Percentiles rank a stretch among this genome's conserved stretches.
Evolutionary conservation across 2,329 filamentous ascomycete species (phyloP).

Genomic region (Alternaria brassicicola): DNA sequence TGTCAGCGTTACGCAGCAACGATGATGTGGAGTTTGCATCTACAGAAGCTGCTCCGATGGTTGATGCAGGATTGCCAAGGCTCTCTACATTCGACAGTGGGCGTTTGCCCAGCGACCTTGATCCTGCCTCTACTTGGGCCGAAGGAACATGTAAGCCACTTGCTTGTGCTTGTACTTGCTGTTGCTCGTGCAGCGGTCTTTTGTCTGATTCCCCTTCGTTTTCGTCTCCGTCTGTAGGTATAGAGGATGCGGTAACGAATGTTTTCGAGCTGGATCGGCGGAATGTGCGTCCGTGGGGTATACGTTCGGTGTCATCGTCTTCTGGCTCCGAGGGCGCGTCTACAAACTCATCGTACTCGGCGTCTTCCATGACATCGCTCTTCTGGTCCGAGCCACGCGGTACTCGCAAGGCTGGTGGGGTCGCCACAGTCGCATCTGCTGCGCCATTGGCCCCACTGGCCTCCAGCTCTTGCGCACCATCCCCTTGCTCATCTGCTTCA

Average conservation of each 20-base stretch:
- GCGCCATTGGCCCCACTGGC: slow-evolving; percentile 21
- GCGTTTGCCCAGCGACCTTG: slow-evolving; percentile 34
- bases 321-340: slow-evolving; percentile 45
- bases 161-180: slow-evolving; percentile 32
- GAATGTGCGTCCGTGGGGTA: slow-evolving; percentile 13
- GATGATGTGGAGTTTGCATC: slow-evolving; percentile 47
- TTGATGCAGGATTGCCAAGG: slow-evolving; percentile 32
- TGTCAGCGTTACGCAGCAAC: slow-evolving; percentile 46
- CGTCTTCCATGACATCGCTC: slow-evolving; percentile 20
- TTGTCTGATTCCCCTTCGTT: slow-evolving; percentile 8
- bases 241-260: slow-evolving; percentile 42
- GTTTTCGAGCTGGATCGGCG: slow-evolving; percentile 41
- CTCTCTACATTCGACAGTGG: slow-evolving; percentile 40
- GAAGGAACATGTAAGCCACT: slow-evolving; percentile 41
- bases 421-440: slow-evolving; percentile 24
- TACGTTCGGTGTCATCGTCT: slow-evolving; percentile 26
- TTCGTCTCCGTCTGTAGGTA: slow-evolving; percentile 16
- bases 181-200: slow-evolving; percentile 11
- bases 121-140: slow-evolving; percentile 18
- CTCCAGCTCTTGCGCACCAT: slow-evolving; percentile 15
- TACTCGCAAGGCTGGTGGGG: slow-evolving; percentile 38
- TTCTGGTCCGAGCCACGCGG: slow-evolving; percentile 37
- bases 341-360: slow-evolving; percentile 20
- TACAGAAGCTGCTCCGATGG: slow-evolving; percentile 38
- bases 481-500: slow-evolving; percentile 38